These are phyloP conservation scores for Apiotrichum siamense DNA, from an alignment of 1,284 basidiomycete genomes.

Conservation along the genomic window DNA sequence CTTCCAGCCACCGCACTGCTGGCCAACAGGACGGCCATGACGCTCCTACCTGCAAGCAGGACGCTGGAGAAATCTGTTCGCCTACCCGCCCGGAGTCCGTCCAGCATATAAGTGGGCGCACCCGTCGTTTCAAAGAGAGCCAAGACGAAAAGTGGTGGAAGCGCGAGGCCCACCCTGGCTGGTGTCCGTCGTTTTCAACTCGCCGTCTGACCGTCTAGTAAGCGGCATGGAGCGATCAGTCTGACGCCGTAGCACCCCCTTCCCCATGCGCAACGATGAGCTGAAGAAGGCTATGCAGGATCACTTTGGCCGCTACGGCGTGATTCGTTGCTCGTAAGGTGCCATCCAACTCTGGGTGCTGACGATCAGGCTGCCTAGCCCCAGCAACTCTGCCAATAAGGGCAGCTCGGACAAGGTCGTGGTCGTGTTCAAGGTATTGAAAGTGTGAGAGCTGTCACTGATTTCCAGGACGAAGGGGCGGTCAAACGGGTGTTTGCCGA, in stretches of 20 bases:
- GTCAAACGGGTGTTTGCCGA: conserved; percentile 22
- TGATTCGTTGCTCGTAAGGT: conserved; percentile 22
- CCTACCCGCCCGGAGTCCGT: no score
- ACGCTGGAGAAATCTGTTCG: no score
- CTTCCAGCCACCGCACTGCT: no score
- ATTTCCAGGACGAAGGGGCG: conserved; percentile 15
- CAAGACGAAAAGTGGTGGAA: conserved; percentile 21
- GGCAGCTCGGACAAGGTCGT: conserved; percentile 17
- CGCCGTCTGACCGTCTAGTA: conserved; percentile 26
- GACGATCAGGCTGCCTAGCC: not conserved
- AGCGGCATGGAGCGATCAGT: conserved; percentile 1
- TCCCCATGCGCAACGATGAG: conserved; percentile 15
- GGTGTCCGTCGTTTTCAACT: conserved; percentile 20
- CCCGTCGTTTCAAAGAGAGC: not conserved
- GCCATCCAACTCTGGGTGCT: not conserved
- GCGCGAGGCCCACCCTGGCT: conserved; percentile 24
- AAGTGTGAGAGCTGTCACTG: conserved; percentile 15
- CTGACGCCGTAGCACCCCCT: conserved; percentile 22
- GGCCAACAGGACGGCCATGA: no score
- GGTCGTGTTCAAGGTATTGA: conserved; percentile 34
- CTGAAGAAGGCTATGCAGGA: conserved; percentile 13
- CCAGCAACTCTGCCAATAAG: not conserved
- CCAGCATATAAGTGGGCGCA: no score
- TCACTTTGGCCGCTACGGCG: conserved; percentile 32
- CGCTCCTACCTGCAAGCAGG: no score